These are phyloP conservation scores for Fusarium brachygibbosum DNA, from an alignment of 2,329 filamentous ascomycete genomes.

Conservation along the genomic window DNA sequence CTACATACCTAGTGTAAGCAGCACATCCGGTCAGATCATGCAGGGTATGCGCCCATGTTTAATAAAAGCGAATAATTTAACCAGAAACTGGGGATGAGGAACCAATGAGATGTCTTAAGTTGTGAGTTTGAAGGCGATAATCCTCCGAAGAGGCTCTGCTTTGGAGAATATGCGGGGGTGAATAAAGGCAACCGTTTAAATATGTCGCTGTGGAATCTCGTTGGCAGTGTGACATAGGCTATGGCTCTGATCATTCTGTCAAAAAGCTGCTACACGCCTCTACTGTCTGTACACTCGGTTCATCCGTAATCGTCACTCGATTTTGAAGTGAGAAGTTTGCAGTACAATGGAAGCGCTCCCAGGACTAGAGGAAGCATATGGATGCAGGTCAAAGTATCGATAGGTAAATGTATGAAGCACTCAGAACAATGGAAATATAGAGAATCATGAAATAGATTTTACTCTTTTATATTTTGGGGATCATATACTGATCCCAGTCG, in stretches of 20 bases:
- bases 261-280: neutral
- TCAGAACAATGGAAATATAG: neutral
- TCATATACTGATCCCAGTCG: conserved; percentile 6
- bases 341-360: neutral
- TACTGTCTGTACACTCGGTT: too few relatives aligned
- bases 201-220: neutral
- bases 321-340: neutral
- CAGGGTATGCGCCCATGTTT: neutral
- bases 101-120: neutral
- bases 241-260: neutral
- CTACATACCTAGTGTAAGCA: too few relatives aligned
- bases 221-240: neutral
- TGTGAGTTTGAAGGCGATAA: neutral
- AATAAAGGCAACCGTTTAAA: neutral
- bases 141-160: neutral
- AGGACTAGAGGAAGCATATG: neutral
- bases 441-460: conserved; percentile 2
- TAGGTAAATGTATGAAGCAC: neutral
- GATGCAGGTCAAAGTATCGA: neutral
- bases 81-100: neutral
- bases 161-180: neutral
- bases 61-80: conserved; percentile 19
- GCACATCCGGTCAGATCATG: too few relatives aligned
- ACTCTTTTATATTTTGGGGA: conserved; percentile 27
- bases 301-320: neutral